Percentiles rank a stretch among this genome's conserved stretches.
Evolutionary conservation across 2,329 filamentous ascomycete genomes (phyloP).

Genomic region (Bipolaris victoriae): DNA sequence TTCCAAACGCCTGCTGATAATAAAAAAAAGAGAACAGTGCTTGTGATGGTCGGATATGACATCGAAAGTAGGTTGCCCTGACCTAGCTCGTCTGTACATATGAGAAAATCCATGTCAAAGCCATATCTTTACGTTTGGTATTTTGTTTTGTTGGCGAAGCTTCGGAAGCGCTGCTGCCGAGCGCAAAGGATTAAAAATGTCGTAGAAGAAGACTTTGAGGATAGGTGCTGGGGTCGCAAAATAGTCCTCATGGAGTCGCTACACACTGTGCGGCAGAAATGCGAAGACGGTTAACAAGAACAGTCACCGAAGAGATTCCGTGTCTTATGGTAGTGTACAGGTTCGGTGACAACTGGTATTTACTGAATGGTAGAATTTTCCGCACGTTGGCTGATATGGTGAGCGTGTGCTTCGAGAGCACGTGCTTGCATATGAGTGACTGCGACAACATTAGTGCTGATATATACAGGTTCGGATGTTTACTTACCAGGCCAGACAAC

Average conservation of each 20-base stretch:
- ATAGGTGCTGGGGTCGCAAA: neutral
- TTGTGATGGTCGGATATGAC: neutral
- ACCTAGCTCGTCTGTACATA: slow-evolving; percentile 1
- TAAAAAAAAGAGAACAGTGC: neutral
- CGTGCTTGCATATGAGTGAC: slow-evolving; percentile 73
- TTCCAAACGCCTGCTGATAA: neutral
- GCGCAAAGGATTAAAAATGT: slow-evolving; percentile 6
- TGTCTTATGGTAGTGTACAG: slow-evolving; percentile 27
- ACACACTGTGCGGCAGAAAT: neutral
- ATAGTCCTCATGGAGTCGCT: neutral
- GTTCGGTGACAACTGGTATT: slow-evolving; percentile 24
- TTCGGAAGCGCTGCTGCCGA: neutral
- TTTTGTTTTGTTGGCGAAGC: neutral
- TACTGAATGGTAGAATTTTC: slow-evolving; percentile 52
- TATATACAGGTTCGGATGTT: neutral
- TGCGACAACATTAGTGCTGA: slow-evolving; percentile 44
- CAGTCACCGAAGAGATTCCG: slow-evolving; percentile 1
- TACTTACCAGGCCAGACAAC: slow-evolving; percentile 88
- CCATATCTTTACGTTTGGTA: neutral
- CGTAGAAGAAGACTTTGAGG: slow-evolving; percentile 7
- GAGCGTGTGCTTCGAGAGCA: slow-evolving; percentile 68
- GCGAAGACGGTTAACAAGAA: neutral
- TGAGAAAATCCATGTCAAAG: neutral
- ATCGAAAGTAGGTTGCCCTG: neutral
- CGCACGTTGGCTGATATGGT: slow-evolving; percentile 67